phyloP scores from a whole-genome alignment of 257 asterid species.

The Knoxia roxburghii region DNA sequence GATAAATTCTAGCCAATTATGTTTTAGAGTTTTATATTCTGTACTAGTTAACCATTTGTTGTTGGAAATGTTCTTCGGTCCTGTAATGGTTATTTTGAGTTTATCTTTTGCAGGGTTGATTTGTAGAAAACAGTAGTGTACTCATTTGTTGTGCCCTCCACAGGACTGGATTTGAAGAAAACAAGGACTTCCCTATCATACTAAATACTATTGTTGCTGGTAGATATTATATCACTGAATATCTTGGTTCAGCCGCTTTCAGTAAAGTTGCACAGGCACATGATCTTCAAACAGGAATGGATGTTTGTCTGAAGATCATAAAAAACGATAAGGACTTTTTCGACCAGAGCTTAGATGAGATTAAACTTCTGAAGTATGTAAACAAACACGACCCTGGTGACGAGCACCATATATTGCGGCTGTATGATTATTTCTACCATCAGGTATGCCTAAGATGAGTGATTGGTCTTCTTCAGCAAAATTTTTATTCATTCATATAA shows the following conservation, averaged over 20 bases:
- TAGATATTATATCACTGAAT: conserved; percentile 61
- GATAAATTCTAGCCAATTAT: neutral
- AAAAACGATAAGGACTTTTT: conserved; percentile 87
- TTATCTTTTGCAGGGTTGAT: conserved; percentile 31
- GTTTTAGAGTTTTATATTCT: neutral
- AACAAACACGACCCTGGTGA: conserved; percentile 86
- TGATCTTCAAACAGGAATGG: conserved; percentile 67
- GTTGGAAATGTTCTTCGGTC: conserved; percentile 8
- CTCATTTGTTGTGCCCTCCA: conserved; percentile 45
- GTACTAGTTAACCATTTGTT: neutral
- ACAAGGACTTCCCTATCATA: conserved; percentile 73
- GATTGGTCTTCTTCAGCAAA: neutral
- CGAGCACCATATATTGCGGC: conserved; percentile 70
- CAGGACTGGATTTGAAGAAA: conserved; percentile 96
- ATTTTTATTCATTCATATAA: neutral
- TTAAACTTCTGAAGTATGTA: conserved; percentile 80
- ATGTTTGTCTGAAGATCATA: conserved; percentile 85
- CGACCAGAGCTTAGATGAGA: conserved; percentile 89
- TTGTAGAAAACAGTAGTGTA: conserved; percentile 44
- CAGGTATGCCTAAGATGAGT: conserved; percentile 45
- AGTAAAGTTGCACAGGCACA: conserved; percentile 86
- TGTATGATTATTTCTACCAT: conserved; percentile 83
- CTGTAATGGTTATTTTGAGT: conserved; percentile 24
- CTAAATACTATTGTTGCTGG: conserved; percentile 64
- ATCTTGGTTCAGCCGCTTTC: conserved; percentile 89